These are phyloP conservation scores for Populus euphratica DNA, from an alignment of 345 rosid species.

Conservation along the genomic window DNA sequence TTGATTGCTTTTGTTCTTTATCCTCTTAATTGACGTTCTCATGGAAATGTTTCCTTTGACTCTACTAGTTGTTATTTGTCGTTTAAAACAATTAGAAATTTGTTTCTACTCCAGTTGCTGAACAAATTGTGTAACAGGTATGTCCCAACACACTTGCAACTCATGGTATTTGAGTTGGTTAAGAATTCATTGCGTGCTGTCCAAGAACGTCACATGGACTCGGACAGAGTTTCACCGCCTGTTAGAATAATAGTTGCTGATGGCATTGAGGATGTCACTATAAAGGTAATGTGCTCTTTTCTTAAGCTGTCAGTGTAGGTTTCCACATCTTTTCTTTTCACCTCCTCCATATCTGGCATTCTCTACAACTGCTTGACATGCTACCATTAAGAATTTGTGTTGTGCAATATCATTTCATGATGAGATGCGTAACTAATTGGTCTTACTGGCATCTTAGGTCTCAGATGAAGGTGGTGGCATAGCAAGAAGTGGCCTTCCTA, in stretches of 20 bases:
- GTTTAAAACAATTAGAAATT: neutral
- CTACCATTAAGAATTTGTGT: neutral
- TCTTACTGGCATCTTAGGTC: conserved; percentile 44
- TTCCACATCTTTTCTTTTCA: neutral
- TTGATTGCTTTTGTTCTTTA: neutral
- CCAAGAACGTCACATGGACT: conserved; percentile 76
- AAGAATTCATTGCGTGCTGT: conserved; percentile 95
- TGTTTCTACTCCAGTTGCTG: neutral
- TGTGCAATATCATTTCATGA: neutral
- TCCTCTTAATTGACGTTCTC: neutral
- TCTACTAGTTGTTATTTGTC: neutral
- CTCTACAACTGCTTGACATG: neutral
- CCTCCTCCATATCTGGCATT: neutral
- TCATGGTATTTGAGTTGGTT: conserved; percentile 92
- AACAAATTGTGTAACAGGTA: conserved; percentile 40
- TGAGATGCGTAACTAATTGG: neutral
- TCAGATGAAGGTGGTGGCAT: conserved; percentile 99
- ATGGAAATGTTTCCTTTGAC: neutral
- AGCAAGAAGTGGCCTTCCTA: conserved; percentile 93
- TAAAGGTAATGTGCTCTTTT: conserved; percentile 48
- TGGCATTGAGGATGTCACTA: conserved; percentile 93
- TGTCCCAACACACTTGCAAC: conserved; percentile 87
- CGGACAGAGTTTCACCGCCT: conserved; percentile 72
- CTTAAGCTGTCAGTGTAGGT: neutral
- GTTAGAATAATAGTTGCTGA: conserved; percentile 84